Conservation (phyloP, 1,139 yeast genomes). For the Lodderomyces parapsilosis region DNA sequence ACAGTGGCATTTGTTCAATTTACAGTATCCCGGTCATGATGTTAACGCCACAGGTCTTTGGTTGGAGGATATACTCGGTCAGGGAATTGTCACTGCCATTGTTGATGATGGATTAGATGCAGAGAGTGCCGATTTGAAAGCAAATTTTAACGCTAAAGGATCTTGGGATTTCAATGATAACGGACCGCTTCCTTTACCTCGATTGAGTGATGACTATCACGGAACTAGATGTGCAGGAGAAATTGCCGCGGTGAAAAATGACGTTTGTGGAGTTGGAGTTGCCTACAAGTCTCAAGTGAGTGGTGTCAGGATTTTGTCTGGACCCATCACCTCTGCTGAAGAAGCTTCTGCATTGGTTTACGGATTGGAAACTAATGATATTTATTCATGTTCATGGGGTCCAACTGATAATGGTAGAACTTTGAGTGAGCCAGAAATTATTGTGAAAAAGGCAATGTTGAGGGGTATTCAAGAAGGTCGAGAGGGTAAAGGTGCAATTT, state of each 20-base stretch:
- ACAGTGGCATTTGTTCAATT: conserved; percentile 91
- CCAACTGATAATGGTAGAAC: conserved; percentile 92
- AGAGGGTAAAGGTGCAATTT: conserved; percentile 75
- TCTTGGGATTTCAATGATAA: conserved; percentile 90
- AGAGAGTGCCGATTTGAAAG: conserved; percentile 68
- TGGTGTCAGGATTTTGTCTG: conserved; percentile 87
- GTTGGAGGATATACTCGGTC: conserved; percentile 80
- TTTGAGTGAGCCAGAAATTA: conserved; percentile 76
- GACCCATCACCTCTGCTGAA: conserved; percentile 74
- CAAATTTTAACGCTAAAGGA: conserved; percentile 73
- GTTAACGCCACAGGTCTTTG: conserved; percentile 86
- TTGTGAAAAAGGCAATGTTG: conserved; percentile 79
- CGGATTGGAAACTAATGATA: conserved; percentile 79
- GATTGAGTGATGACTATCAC: conserved; percentile 81
- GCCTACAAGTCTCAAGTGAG: conserved; percentile 85
- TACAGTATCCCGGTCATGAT: conserved; percentile 73
- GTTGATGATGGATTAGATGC: conserved; percentile 95
- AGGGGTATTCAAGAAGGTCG: conserved; percentile 89
- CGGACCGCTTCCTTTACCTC: conserved; percentile 73
- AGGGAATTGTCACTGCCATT: conserved; percentile 78
- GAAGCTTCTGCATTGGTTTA: conserved; percentile 88
- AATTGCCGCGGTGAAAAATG: conserved; percentile 87
- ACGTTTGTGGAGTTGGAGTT: conserved; percentile 91
- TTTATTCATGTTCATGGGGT: conserved; percentile 98
- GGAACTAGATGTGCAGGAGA: conserved; percentile 99